Conservation (phyloP, 2,329 filamentous ascomycete species). For the Bipolaris oryzae region DNA sequence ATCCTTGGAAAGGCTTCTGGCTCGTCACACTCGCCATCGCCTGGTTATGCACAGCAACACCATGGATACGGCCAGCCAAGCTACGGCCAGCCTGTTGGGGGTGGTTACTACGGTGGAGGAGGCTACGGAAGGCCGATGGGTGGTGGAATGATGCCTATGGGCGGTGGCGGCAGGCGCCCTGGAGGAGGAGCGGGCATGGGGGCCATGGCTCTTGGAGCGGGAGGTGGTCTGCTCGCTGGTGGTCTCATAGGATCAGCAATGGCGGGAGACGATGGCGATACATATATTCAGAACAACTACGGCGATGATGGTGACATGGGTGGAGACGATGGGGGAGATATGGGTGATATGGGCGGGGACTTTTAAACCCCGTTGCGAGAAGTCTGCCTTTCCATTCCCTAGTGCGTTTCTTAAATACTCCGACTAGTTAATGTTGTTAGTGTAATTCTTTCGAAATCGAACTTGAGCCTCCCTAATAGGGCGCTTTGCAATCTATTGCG, state of each 20-base stretch:
- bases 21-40: conserved; percentile 50
- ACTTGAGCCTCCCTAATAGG: background rate
- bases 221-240: conserved; percentile 81
- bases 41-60: conserved; percentile 42
- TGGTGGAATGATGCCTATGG: conserved; percentile 44
- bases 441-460: background rate
- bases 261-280: conserved; percentile 43
- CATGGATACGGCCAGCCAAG: conserved; percentile 29
- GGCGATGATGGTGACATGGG: conserved; percentile 19
- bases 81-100: conserved; percentile 25
- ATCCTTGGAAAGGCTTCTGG: conserved; percentile 55
- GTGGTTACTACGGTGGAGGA: conserved; percentile 20
- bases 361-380: conserved; percentile 5
- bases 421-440: background rate
- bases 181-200: conserved; percentile 67
- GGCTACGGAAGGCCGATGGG: conserved; percentile 51
- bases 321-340: conserved; percentile 36
- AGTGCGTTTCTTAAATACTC: background rate
- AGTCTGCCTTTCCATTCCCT: background rate
- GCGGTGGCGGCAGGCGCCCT: conserved; percentile 21
- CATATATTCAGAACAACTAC: conserved; percentile 27
- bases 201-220: conserved; percentile 77
- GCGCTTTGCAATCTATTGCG: background rate
- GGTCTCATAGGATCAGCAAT: conserved; percentile 72
- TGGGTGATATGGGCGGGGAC: conserved; percentile 31